phyloP scores from a whole-genome alignment of 352 stramenopile species.

The Globisporangium polare region DNA sequence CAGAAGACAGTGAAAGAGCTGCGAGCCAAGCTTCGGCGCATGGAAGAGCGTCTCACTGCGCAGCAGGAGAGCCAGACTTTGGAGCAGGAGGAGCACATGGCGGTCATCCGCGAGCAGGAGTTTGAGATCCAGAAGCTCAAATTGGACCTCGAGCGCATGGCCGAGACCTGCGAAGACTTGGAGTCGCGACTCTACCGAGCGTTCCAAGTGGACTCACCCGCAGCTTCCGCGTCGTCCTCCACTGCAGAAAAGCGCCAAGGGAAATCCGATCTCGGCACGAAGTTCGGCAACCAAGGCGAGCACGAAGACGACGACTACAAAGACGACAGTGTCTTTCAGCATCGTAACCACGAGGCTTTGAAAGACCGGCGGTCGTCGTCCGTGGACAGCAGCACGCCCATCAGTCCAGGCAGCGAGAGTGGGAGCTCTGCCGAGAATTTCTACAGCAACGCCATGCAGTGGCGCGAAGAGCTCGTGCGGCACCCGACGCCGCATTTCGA shows the following conservation, averaged over 20 bases:
- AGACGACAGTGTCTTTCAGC: neutral
- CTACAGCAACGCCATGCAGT: slow-evolving; percentile 18
- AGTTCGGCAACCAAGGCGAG: neutral
- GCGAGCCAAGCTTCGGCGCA: slow-evolving; percentile 28
- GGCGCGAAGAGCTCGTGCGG: slow-evolving; percentile 61
- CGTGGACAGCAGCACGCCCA: slow-evolving; percentile 7
- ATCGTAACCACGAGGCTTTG: neutral
- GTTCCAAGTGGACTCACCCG: slow-evolving; percentile 10
- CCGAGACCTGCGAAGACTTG: slow-evolving; percentile 31
- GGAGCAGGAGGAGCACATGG: slow-evolving; percentile 50
- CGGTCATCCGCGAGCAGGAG: slow-evolving; percentile 63
- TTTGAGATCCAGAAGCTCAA: slow-evolving; percentile 40
- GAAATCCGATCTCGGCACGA: neutral
- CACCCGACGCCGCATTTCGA: slow-evolving; percentile 74
- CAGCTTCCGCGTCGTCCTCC: neutral
- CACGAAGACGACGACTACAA: neutral
- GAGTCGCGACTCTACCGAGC: slow-evolving; percentile 15
- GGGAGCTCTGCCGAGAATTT: slow-evolving; percentile 9
- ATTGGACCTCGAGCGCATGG: slow-evolving; percentile 25
- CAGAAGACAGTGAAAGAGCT: slow-evolving; percentile 5
- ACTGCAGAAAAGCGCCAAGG: neutral
- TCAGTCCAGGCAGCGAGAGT: slow-evolving; percentile 8
- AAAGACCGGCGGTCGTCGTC: neutral
- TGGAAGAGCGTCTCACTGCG: slow-evolving; percentile 37
- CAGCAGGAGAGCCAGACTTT: slow-evolving; percentile 27